Conservation (phyloP, 2,329 filamentous ascomycete species). For the Penicillium sp. region DNA sequence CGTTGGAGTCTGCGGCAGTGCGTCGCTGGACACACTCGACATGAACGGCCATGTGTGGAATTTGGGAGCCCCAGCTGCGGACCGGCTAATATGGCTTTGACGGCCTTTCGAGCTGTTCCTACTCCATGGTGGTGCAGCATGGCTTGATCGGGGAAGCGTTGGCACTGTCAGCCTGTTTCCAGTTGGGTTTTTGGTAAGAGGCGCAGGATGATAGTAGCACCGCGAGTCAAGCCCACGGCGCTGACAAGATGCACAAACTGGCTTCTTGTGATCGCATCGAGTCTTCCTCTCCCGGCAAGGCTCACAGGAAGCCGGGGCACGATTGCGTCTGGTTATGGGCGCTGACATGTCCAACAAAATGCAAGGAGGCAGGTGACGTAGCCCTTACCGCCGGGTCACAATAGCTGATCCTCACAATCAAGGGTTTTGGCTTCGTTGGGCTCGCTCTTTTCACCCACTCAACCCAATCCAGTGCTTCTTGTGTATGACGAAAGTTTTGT, state of each 20-base stretch:
- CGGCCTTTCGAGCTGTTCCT: not conserved
- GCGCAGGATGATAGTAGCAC: constrained; percentile 30
- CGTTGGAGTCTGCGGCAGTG: not conserved
- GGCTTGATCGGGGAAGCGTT: not conserved
- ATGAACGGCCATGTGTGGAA: constrained; percentile 23
- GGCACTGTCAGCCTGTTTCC: constrained; percentile 2
- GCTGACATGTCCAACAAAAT: constrained; percentile 13
- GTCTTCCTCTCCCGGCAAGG: constrained; percentile 26
- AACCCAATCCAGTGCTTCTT: too few relatives aligned
- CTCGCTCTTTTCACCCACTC: not conserved
- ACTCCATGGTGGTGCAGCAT: not conserved
- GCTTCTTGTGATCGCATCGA: constrained; percentile 26
- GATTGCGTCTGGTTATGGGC: constrained; percentile 21
- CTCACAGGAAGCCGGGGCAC: constrained; percentile 26
- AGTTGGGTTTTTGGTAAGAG: constrained; percentile 17
- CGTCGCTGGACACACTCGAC: constrained; percentile 7
- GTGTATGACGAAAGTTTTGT: not conserved
- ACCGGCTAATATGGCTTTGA: not conserved
- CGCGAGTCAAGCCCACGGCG: constrained; percentile 21
- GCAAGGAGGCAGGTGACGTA: not conserved
- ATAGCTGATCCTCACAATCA: not conserved
- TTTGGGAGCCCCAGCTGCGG: constrained; percentile 9
- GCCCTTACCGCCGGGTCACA: not conserved
- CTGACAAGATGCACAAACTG: constrained; percentile 25
- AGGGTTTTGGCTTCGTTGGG: not conserved